Percentiles rank a stretch among this genome's conserved stretches.
Conservation (phyloP, 2,329 filamentous ascomycete species). For the Aureobasidium sp. region DNA sequence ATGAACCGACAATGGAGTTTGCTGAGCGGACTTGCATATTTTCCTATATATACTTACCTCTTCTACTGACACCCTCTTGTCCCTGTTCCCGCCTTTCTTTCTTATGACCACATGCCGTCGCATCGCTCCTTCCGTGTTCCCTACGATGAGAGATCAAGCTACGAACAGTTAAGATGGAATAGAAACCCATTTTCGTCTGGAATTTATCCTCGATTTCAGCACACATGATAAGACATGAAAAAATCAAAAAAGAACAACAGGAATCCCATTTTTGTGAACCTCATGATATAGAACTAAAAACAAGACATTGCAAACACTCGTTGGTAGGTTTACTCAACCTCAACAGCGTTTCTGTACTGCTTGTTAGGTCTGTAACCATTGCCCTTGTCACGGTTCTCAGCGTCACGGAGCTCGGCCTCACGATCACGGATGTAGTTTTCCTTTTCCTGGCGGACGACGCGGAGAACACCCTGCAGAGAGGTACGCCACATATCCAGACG, state of each 20-base stretch:
- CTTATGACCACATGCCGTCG: not conserved
- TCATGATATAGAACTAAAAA: not conserved
- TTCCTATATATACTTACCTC: not conserved
- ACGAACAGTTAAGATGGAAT: too few relatives aligned
- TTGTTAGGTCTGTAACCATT: conserved; percentile 20
- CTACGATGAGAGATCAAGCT: too few relatives aligned
- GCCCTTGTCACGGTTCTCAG: conserved; percentile 12
- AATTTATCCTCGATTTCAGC: not conserved
- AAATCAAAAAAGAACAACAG: not conserved
- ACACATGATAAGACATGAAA: not conserved
- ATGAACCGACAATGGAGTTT: not conserved
- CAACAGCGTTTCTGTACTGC: conserved; percentile 20
- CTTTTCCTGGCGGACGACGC: conserved; percentile 72
- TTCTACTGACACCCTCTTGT: not conserved
- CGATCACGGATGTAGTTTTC: conserved; percentile 66
- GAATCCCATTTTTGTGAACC: not conserved
- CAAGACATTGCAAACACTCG: not conserved
- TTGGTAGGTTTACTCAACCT: conserved; percentile 17
- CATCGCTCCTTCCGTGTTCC: not conserved
- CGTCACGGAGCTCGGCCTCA: conserved; percentile 55
- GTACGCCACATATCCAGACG: conserved; percentile 85
- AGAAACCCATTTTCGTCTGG: not conserved
- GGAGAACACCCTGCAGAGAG: conserved; percentile 69
- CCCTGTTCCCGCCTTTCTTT: not conserved
- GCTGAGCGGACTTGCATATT: not conserved